Conservation (phyloP, 805 yeast genomes). For the Candida peoriensis region DNA sequence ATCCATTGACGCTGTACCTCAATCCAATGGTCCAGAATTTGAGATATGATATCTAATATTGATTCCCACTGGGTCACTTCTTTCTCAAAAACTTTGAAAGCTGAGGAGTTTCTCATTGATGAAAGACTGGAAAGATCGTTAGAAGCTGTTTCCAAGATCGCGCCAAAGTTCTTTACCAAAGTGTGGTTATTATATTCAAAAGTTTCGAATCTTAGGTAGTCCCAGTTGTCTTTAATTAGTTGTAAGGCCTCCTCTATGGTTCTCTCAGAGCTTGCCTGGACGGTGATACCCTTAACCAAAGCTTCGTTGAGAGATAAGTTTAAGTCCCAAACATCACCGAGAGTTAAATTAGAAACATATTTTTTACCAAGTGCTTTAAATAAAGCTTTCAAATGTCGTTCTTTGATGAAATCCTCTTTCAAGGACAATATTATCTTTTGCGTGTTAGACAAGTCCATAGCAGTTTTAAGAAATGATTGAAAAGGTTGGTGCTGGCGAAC, state of each 20-base stretch:
- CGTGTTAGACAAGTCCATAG: slow-evolving; percentile 30
- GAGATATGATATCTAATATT: slow-evolving; percentile 44
- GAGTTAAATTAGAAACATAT: slow-evolving; percentile 7
- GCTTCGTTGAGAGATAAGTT: slow-evolving; percentile 41
- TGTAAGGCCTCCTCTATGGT: slow-evolving; percentile 53
- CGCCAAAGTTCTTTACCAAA: slow-evolving; percentile 66
- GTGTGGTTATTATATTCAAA: slow-evolving; percentile 48
- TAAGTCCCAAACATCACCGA: slow-evolving; percentile 54
- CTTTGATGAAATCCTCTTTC: slow-evolving; percentile 50
- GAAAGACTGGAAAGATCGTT: slow-evolving; percentile 58
- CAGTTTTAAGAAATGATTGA: slow-evolving; percentile 43
- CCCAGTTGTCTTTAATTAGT: slow-evolving; percentile 55
- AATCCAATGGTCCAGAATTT: slow-evolving; percentile 63
- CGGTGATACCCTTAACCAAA: slow-evolving; percentile 42
- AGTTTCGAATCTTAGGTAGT: slow-evolving; percentile 41
- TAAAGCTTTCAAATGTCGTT: slow-evolving; percentile 61
- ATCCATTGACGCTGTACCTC: slow-evolving; percentile 89
- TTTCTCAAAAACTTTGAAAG: slow-evolving; percentile 54
- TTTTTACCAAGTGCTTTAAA: slow-evolving; percentile 29
- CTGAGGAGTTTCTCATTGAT: slow-evolving; percentile 69
- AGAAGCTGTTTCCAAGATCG: slow-evolving; percentile 48
- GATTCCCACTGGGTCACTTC: slow-evolving; percentile 51
- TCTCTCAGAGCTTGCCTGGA: slow-evolving; percentile 69
- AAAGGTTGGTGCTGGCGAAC: slow-evolving; percentile 68
- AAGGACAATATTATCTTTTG: slow-evolving; percentile 36